Conservation (phyloP, 257 asterid species). For the Solanum chilense region DNA sequence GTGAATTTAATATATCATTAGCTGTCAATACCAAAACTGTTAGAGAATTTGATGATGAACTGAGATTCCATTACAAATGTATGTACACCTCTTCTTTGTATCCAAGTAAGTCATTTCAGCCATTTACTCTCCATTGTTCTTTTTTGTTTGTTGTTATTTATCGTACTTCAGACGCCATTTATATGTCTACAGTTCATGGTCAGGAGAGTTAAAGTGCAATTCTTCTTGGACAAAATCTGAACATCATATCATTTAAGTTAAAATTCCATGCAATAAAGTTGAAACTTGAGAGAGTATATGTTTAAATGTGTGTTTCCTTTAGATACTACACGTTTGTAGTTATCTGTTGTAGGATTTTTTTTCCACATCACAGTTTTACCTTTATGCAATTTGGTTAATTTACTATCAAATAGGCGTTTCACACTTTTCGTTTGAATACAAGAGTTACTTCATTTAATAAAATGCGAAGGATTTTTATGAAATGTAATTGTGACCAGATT, state of each 20-base stretch:
- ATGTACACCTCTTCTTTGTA: conserved; percentile 72
- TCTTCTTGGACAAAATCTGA: not conserved
- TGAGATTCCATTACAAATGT: conserved; percentile 71
- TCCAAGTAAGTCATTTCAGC: conserved; percentile 56
- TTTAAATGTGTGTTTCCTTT: not conserved
- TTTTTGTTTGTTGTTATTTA: not conserved
- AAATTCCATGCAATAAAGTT: not conserved
- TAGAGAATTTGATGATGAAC: conserved; percentile 85
- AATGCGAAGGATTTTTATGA: not conserved
- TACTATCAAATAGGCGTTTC: not conserved
- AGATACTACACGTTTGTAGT: not conserved
- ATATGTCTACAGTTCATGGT: not conserved
- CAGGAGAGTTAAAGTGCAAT: not conserved
- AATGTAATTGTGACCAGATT: not conserved
- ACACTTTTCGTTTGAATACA: not conserved
- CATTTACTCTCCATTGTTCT: not conserved
- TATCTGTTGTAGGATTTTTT: not conserved
- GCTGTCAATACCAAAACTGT: conserved; percentile 77
- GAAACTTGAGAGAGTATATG: not conserved
- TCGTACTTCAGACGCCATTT: not conserved
- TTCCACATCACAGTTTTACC: not conserved
- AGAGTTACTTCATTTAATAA: not conserved
- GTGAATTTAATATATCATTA: conserved; percentile 69
- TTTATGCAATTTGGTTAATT: not conserved
- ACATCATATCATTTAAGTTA: not conserved